These are phyloP conservation scores for Ophiostoma triangulosporum DNA, from an alignment of 2,329 filamentous ascomycete species.

Conservation along the genomic window DNA sequence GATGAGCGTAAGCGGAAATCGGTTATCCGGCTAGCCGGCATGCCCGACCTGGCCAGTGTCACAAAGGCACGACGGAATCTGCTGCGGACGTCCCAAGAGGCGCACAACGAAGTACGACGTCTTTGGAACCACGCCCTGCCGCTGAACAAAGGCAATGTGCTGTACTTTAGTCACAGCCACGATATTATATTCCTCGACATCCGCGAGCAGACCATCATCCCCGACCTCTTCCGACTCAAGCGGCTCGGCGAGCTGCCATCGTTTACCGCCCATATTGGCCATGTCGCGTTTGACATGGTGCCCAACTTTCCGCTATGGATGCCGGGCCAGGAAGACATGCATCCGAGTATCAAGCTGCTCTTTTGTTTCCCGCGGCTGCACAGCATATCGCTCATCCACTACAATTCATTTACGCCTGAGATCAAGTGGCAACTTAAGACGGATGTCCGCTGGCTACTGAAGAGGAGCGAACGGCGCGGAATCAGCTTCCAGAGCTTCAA, in stretches of 20 bases:
- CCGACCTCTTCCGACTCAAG: constrained; percentile 5
- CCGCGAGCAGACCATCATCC: constrained; percentile 6
- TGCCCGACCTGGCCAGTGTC: constrained; percentile 11
- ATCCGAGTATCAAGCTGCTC: constrained; percentile 10
- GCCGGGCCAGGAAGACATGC: constrained; percentile 5
- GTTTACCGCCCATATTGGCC: constrained; percentile 8
- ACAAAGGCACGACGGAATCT: constrained; percentile 8
- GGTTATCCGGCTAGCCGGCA: constrained; percentile 8
- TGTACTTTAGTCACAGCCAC: constrained; percentile 8
- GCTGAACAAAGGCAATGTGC: neutral
- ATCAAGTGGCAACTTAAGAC: constrained; percentile 8
- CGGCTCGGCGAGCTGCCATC: neutral
- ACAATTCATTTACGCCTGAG: constrained; percentile 9
- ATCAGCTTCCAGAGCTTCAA: constrained; percentile 10
- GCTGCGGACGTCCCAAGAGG: constrained; percentile 11
- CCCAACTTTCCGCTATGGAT: constrained; percentile 13
- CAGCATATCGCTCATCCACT: constrained; percentile 13
- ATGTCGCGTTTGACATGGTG: constrained; percentile 14
- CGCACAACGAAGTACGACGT: constrained; percentile 8
- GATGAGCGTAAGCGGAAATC: neutral
- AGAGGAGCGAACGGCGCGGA: constrained; percentile 4
- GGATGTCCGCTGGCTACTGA: constrained; percentile 10
- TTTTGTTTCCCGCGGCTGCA: constrained; percentile 12
- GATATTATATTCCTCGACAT: constrained; percentile 14
- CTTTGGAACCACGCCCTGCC: constrained; percentile 2